Evolutionary conservation across 495 filamentous ascomycete genomes (phyloP), one percentile per base, ranked within the genome.

Genomic region (Glarea lozoyensis): DNA sequence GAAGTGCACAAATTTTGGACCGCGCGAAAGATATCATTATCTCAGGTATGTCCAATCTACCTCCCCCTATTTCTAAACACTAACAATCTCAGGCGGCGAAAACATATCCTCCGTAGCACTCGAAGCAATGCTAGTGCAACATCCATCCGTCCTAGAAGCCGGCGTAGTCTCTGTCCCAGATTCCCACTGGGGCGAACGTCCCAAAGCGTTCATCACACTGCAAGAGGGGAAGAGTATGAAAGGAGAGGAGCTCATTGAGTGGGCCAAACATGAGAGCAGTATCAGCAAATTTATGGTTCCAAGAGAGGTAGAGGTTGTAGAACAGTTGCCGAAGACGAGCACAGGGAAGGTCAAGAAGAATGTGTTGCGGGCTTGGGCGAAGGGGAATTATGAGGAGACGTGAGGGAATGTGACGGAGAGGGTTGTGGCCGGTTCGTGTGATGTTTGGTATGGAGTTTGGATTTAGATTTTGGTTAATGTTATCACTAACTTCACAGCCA

Each of bases 311-410:
- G 88, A 94, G 64, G 69, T 98, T 40, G 78, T 98, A 22, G 45
- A 63, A 17, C 88, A 96, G 60, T 66, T 98, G 42, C 92, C 92
- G 10, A 97, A 98, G 75, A 98, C 93, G 19, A 88, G 82, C 55
- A 98, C 92, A 2, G 92, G 92, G 19, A 97, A 98, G 70, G 66
- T 98, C 40, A 81, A 85, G 73, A 98, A 98, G 74, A 97, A 96
- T 60, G 78, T 94, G 30, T 56, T 98, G 89, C 46, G 84, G 87
- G 55, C 90, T 87, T 56, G 53, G 50, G 53, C 53, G 37, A 50
- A 53, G 21, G 53, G 53, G 1, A 43, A 49, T 42, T 53, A 50
- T 45, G 43, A 39, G 13, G 43, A 56, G 49, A 53, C 49, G 23
- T 52, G 20, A 47, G 13, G 25, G n/a, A n/a, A n/a, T n/a, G n/a